A percentile compares a stretch with the other conserved stretches of the same genome.
Evolutionary conservation across 2,329 filamentous ascomycete genomes (phyloP).

Genomic region (Colletotrichum abscissum): DNA sequence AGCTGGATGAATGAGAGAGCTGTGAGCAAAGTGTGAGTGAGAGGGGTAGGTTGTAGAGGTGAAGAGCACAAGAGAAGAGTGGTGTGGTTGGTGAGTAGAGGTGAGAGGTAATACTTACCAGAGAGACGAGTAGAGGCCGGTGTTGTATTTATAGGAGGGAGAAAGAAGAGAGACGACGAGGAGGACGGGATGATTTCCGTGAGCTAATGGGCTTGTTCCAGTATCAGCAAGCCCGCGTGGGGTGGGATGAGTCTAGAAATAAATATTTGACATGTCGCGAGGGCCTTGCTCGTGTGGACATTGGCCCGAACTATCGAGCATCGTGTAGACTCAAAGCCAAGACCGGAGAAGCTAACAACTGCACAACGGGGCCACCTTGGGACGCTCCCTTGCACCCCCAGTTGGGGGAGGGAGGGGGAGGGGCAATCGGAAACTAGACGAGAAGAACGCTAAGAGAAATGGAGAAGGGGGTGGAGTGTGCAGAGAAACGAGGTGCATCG

Average conservation of each 20-base stretch:
- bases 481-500: constrained; percentile 1
- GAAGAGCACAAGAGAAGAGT: constrained; percentile 34
- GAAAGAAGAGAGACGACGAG: constrained; percentile 34
- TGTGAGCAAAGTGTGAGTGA: constrained; percentile 14
- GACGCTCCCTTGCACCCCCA: constrained; percentile 21
- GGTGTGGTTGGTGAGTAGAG: constrained; percentile 18
- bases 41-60: neutral
- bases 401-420: constrained; percentile 20
- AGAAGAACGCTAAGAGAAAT: constrained; percentile 27
- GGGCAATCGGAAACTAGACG: constrained; percentile 23
- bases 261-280: constrained; percentile 43
- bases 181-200: constrained; percentile 40
- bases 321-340: constrained; percentile 34
- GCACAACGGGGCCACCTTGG: constrained; percentile 15
- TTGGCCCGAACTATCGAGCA: constrained; percentile 50
- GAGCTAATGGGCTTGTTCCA: constrained; percentile 47
- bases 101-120: neutral
- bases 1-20: constrained; percentile 18
- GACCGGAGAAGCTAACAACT: constrained; percentile 31
- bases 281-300: constrained; percentile 47
- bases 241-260: constrained; percentile 41
- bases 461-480: constrained; percentile 21
- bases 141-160: constrained; percentile 46
- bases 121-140: constrained; percentile 11
- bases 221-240: constrained; percentile 41